Base-by-base conservation (phyloP, 2,329 filamentous ascomycete genomes). In the Alternaria dauci region DNA sequence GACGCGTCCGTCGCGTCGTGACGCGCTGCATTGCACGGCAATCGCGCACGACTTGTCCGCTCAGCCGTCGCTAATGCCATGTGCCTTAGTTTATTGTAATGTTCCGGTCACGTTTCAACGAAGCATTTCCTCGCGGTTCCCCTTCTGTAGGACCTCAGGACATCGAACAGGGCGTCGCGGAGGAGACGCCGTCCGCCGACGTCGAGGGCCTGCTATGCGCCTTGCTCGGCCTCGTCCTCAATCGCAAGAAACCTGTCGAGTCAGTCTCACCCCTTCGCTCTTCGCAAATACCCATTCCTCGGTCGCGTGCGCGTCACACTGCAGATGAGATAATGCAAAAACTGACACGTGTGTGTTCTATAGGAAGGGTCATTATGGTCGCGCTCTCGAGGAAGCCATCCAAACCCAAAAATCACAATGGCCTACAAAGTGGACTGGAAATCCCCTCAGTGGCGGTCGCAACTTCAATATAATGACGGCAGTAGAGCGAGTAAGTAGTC, bases 201-300 rank as follows among this genome's bases (percentile, higher is more conserved):
- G 89, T 92, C 47, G 94, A 98, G 82, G 87, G 89, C 69, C 88
- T 99, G 59, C 84, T 99, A 26, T 99, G 96, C 83, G 93, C 93
- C 64, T 81, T 99, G 67, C 84, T 99, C 44, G 90, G 91, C 32
- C 84, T 99, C 71, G 87, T 97, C 56, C 85, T 99, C 73, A 99
- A 99, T 80, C 90, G 95, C 79, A 98, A 99, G 84, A 97, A 99
- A 78, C 94, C 97, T 81, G 92, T 98, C 77, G 97, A 99, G 95
- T 98, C 87, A 80, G 93, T 83, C 63, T 65, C 65, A 75, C 75
- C 72, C 58, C 26, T 52, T 51, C 3, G n/a, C 42, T 23, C 39
- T 30, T 23, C 26, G 8, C 30, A 41, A 52, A 62, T 66, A 68
- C 64, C 28, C 23, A 18, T 8, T 26, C 36, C 11, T 18, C 34